phyloP scores from a whole-genome alignment of 352 stramenopile species.

The Pythium chondricola region DNA sequence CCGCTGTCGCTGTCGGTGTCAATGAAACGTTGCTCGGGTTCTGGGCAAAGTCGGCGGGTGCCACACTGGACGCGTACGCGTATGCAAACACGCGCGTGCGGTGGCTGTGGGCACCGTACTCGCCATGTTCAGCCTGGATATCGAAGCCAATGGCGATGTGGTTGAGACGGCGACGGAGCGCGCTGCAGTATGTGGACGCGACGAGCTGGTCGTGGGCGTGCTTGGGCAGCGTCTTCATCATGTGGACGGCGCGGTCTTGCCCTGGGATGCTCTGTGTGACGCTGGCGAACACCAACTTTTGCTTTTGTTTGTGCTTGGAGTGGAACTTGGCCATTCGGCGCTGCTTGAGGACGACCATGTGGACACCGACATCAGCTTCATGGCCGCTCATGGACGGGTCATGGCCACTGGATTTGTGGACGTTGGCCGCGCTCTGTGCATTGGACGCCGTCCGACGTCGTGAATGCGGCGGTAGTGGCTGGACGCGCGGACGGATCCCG shows the following conservation, averaged over 20 bases:
- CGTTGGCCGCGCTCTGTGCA: too few species aligned
- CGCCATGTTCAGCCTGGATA: slow-evolving; percentile 24
- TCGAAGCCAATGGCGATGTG: slow-evolving; percentile 51
- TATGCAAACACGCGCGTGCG: slow-evolving; percentile 39
- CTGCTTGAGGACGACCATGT: slow-evolving; percentile 43
- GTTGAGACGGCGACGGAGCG: slow-evolving; percentile 31
- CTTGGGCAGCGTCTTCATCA: slow-evolving; percentile 52
- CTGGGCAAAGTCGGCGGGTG: slow-evolving; percentile 20
- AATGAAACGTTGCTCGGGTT: too few species aligned
- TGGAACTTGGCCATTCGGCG: slow-evolving; percentile 20
- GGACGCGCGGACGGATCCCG: too few species aligned
- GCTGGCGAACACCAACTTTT: slow-evolving; percentile 42
- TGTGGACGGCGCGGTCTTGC: slow-evolving; percentile 38
- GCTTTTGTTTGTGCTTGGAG: slow-evolving; percentile 26
- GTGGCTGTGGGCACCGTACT: slow-evolving; percentile 22
- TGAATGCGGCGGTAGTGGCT: too few species aligned
- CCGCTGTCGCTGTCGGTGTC: slow-evolving; percentile 9
- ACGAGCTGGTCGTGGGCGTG: slow-evolving; percentile 42
- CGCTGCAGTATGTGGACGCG: slow-evolving; percentile 30
- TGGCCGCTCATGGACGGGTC: too few species aligned
- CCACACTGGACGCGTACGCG: slow-evolving; percentile 38
- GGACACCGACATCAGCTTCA: too few species aligned
- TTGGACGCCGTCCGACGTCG: too few species aligned
- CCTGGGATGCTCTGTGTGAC: slow-evolving; percentile 32
- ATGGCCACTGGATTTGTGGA: too few species aligned